These are phyloP conservation scores for Lactarius deliciosus DNA, from an alignment of 768 basidiomycete species.

Conservation along the genomic window DNA sequence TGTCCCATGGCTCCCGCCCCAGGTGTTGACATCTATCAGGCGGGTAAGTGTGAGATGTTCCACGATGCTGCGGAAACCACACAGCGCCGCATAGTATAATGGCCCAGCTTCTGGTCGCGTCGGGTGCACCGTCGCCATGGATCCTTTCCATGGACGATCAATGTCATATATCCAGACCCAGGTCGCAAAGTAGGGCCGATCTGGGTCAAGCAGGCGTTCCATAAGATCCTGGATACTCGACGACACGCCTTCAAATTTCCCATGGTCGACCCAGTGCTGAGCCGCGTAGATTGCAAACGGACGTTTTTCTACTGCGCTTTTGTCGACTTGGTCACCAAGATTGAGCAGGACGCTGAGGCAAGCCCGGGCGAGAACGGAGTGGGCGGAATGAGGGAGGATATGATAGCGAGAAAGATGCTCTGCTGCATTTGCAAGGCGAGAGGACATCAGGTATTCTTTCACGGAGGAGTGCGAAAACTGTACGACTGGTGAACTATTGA, in stretches of 20 bases:
- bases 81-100: slow-evolving; percentile 10
- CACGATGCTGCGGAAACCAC: background rate
- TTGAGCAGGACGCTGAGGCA: slow-evolving; percentile 11
- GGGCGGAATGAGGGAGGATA: background rate
- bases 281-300: slow-evolving; percentile 16
- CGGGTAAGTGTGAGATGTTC: background rate
- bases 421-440: background rate
- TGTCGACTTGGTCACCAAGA: background rate
- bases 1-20: background rate
- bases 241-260: background rate
- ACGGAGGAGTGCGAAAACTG: slow-evolving; percentile 15
- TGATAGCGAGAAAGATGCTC: background rate
- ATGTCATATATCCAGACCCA: slow-evolving; percentile 14
- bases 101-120: background rate
- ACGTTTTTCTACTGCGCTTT: background rate
- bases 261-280: slow-evolving; percentile 12
- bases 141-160: background rate
- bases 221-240: background rate
- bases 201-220: background rate
- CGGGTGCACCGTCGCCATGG: background rate
- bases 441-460: slow-evolving; percentile 15
- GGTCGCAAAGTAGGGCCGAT: slow-evolving; percentile 1
- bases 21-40: background rate
- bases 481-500: background rate
- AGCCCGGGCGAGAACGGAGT: background rate